Evolutionary conservation across 75 land plant species (phyloP).

Genomic region (Cryptomeria japonica): DNA sequence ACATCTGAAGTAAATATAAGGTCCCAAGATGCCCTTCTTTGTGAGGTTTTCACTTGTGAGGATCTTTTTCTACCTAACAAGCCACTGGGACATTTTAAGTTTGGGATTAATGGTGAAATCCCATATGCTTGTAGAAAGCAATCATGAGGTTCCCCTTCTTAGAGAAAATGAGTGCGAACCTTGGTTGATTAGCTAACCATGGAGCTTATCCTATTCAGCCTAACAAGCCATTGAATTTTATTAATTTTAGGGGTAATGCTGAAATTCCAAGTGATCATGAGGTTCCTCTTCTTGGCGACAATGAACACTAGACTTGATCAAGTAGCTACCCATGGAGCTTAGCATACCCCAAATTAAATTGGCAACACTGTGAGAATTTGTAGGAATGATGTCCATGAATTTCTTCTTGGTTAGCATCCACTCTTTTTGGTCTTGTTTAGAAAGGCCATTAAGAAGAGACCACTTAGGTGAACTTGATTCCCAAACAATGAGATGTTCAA

Average conservation of each 20-base stretch:
- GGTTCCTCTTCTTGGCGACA: not conserved
- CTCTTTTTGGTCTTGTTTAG: not conserved
- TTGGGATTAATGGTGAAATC: not conserved
- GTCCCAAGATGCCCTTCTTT: not conserved
- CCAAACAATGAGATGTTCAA: not conserved
- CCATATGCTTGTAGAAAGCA: not conserved
- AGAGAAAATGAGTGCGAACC: not conserved
- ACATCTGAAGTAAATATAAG: not conserved
- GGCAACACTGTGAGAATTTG: not conserved
- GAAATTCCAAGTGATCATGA: not conserved
- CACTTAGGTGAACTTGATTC: not conserved
- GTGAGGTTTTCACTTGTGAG: not conserved
- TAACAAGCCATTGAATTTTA: not conserved
- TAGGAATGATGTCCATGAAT: not conserved
- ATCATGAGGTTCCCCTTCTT: not conserved
- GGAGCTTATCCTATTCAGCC: not conserved
- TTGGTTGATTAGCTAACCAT: not conserved
- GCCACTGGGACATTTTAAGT: too few relatives aligned
- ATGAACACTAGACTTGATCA: not conserved
- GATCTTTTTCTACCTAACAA: too few relatives aligned
- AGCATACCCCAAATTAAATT: too few relatives aligned
- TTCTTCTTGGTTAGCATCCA: not conserved
- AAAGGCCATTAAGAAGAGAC: not conserved
- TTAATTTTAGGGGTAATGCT: not conserved
- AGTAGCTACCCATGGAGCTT: not conserved